A percentile compares a stretch with the other conserved stretches of the same genome.
Conservation (phyloP, 345 rosid species). For the Cardamine chenopodiifolia region DNA sequence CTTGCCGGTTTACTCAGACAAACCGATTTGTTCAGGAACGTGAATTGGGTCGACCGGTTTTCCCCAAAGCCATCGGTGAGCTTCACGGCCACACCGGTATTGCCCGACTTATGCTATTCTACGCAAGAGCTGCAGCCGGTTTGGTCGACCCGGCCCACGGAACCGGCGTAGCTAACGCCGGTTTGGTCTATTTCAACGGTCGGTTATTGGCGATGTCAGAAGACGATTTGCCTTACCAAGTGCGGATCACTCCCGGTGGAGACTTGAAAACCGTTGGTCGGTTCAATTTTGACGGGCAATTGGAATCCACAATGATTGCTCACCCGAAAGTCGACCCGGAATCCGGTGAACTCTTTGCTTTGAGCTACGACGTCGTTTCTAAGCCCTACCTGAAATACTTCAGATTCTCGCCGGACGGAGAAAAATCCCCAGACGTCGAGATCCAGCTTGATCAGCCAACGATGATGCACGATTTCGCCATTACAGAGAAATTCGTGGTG, state of each 20-base stretch:
- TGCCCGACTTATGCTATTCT: constrained; percentile 73
- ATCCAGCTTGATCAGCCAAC: constrained; percentile 71
- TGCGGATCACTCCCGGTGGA: constrained; percentile 56
- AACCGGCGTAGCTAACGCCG: constrained; percentile 88
- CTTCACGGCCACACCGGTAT: constrained; percentile 92
- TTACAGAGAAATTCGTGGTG: constrained; percentile 76
- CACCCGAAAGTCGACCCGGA: constrained; percentile 87
- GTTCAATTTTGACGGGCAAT: constrained; percentile 61
- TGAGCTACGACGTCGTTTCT: constrained; percentile 80
- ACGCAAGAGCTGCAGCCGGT: constrained; percentile 65
- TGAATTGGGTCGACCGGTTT: constrained; percentile 66
- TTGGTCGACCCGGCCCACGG: constrained; percentile 69
- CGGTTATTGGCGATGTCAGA: constrained; percentile 87
- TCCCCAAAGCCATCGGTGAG: constrained; percentile 89
- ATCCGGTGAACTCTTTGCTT: constrained; percentile 66
- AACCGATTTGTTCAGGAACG: constrained; percentile 74
- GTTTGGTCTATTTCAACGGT: constrained; percentile 70
- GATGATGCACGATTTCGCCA: constrained; percentile 89
- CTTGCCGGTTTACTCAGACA: constrained; percentile 82
- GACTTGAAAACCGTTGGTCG: constrained; percentile 74
- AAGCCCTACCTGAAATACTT: constrained; percentile 83
- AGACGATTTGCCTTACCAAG: constrained; percentile 86
- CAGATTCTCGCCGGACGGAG: constrained; percentile 62
- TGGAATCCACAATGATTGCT: constrained; percentile 79
- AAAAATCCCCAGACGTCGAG: constrained; percentile 68